Base-by-base conservation (phyloP, 1,139 yeast genomes). In the Meyerozyma elateridarum region DNA sequence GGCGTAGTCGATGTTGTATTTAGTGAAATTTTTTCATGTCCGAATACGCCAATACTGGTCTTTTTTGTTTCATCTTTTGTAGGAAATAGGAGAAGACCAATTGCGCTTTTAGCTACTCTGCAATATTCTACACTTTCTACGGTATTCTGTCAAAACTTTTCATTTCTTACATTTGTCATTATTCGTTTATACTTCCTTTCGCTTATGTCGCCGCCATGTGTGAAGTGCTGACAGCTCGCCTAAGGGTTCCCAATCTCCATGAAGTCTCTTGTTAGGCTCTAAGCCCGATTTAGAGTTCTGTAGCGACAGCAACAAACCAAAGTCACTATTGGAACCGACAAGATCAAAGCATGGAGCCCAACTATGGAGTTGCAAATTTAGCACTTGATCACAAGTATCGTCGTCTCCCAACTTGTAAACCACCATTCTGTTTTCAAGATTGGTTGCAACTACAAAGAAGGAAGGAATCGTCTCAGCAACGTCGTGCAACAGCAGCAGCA, bases 381-480 rank as follows among this genome's bases (percentile, higher is more conserved):
- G 28, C 14, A 42, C 30, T 28, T 37, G 28, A 21, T 42, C 46
- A 8, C 25, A 16, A 2, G 43, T 34, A 14, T 43, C 42, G 32
- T 54, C 49, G 34, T 54, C 60, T 31, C 22, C 41, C 6, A 59
- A 44, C 33, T 49, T 52, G 37, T 55, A 55, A n/a, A 58, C 42
- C 9, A 51, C 45, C 19, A 56, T 32, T 18, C 42, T 34, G 25
- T 45, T 46, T 29, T 55, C 58, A 8, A 57, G 38, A 9, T 56
- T 49, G 11, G 60, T 39, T 14, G 52, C 40, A 11, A 58, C 30
- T 7, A 55, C 36, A 30, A 49, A 56, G 3, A 59, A 38, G 11
- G 64, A 61, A 28, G 44, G 45, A 32, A 53, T 53, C 13, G 25
- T 37, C n/a, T n/a, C n/a, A n/a, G n/a, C n/a, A n/a, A n/a, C n/a